Conservation (phyloP, 2,329 filamentous ascomycete genomes). For the Endothia cerciana region DNA sequence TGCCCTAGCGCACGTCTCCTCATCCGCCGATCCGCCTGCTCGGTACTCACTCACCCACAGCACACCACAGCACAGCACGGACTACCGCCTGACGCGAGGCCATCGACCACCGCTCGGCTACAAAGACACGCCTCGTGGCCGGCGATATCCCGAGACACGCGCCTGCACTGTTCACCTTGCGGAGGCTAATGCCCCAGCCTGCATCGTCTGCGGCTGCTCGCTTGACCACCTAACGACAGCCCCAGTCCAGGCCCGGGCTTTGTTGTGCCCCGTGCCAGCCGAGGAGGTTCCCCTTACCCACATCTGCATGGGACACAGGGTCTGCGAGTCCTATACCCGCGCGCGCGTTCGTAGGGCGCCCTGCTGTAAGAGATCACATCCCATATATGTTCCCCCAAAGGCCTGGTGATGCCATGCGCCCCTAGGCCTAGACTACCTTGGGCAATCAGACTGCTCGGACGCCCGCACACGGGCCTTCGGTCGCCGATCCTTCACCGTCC, state of each 20-base stretch:
- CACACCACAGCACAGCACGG: not conserved
- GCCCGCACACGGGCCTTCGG: not conserved
- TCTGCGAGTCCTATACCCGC: slow-evolving; percentile 6
- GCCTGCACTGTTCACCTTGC: slow-evolving; percentile 2
- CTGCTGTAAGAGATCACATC: slow-evolving; percentile 15
- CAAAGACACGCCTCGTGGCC: slow-evolving; percentile 29
- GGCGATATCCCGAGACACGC: slow-evolving; percentile 27
- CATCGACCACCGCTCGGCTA: slow-evolving; percentile 13
- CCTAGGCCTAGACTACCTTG: not conserved
- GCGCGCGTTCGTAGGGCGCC: slow-evolving; percentile 11
- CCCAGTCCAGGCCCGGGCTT: not conserved
- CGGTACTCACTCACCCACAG: not conserved
- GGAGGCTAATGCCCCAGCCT: slow-evolving; percentile 23
- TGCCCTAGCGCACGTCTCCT: slow-evolving; percentile 1
- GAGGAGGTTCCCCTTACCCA: slow-evolving; percentile 21
- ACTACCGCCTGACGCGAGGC: not conserved
- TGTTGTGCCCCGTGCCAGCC: not conserved
- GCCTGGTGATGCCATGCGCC: not conserved
- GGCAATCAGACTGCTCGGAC: not conserved
- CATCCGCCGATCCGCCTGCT: not conserved
- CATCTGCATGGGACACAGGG: slow-evolving; percentile 20
- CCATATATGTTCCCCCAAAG: not conserved
- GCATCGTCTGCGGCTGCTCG: slow-evolving; percentile 21
- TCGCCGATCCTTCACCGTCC: not conserved
- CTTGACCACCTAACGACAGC: not conserved